phyloP scores from a whole-genome alignment of 148 eudicot species.

The Talinum fruticosum region DNA sequence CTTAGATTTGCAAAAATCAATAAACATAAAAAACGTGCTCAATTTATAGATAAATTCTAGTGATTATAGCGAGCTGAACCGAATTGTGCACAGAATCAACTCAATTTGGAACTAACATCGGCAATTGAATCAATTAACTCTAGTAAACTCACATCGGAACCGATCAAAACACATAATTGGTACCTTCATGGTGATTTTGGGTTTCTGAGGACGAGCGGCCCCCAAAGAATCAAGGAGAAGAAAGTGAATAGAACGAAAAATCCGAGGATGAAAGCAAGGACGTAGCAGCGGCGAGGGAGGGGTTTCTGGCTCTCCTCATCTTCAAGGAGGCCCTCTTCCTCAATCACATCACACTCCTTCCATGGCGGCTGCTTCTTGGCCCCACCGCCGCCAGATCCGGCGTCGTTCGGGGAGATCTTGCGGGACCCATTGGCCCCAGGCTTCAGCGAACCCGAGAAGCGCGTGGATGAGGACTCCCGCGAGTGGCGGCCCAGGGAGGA shows the following conservation, averaged over 20 bases:
- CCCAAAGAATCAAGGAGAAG: conserved; percentile 62
- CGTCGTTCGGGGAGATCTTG: conserved; percentile 53
- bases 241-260: conserved; percentile 58
- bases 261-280: conserved; percentile 46
- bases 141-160: neutral
- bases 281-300: conserved; percentile 48
- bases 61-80: neutral
- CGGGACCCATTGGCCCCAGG: conserved; percentile 44
- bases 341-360: conserved; percentile 62
- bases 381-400: conserved; percentile 30
- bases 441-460: conserved; percentile 73
- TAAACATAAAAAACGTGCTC: neutral
- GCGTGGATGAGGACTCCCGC: conserved; percentile 71
- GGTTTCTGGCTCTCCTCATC: conserved; percentile 40
- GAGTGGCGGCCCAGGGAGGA: conserved; percentile 83
- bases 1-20: neutral
- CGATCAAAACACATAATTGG: neutral
- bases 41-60: neutral
- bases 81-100: neutral
- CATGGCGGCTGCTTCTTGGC: conserved; percentile 28
- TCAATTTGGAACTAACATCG: neutral
- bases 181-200: conserved; percentile 64
- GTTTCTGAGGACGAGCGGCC: conserved; percentile 82
- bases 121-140: neutral
- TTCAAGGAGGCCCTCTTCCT: conserved; percentile 63